Conservation (phyloP, 2,329 filamentous ascomycete species). For the Apiospora phragmitis region DNA sequence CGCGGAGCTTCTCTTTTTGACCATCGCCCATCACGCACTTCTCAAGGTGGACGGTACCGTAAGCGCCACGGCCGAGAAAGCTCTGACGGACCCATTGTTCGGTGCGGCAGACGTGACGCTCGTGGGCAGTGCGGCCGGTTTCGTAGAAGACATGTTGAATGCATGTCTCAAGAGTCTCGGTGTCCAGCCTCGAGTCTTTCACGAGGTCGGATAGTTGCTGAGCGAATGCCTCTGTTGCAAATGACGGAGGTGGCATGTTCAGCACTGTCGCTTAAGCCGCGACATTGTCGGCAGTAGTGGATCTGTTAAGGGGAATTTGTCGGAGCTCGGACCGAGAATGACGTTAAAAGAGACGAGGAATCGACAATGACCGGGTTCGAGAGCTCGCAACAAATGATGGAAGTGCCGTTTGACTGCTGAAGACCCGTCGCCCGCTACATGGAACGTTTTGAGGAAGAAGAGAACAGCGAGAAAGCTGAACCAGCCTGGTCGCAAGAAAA, state of each 20-base stretch:
- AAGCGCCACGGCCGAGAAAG: conserved; percentile 12
- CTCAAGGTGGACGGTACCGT: conserved; percentile 15
- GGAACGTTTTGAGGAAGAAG: not conserved
- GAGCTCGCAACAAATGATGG: not conserved
- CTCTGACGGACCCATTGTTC: conserved; percentile 11
- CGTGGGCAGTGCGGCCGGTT: conserved; percentile 2
- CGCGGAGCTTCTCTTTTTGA: not conserved
- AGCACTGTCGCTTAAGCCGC: not conserved
- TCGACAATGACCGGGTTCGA: not conserved
- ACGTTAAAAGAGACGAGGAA: no score
- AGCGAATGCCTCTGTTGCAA: not conserved
- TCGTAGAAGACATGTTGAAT: conserved; percentile 13
- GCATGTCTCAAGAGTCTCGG: not conserved
- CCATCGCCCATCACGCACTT: not conserved
- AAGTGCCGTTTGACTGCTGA: not conserved
- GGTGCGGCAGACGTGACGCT: not conserved
- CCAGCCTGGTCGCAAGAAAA: not conserved
- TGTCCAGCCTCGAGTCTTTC: conserved; percentile 17
- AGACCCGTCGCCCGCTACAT: not conserved
- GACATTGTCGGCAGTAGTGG: not conserved
- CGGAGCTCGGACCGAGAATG: no score
- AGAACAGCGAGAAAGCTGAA: not conserved
- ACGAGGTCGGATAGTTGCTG: conserved; percentile 16
- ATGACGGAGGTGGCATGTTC: not conserved
- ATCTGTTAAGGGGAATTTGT: not conserved